Percentiles rank a stretch among this genome's conserved stretches.
Conservation (phyloP, 306 rosid genomes). For the Pyrus betulifolia region DNA sequence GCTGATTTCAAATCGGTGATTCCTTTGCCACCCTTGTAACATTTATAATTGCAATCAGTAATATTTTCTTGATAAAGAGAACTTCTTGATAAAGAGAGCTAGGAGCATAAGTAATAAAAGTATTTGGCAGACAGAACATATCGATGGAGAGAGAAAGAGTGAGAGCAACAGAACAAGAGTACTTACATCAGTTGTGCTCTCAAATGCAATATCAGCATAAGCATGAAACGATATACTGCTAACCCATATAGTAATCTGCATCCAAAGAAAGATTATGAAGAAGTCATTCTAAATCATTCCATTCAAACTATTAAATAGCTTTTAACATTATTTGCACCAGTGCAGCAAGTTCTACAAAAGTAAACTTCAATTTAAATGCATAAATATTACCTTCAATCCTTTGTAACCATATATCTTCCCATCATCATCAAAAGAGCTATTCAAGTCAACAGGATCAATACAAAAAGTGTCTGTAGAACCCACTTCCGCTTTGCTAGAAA, state of each 20-base stretch:
- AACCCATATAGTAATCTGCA: constrained; percentile 81
- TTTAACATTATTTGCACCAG: background rate
- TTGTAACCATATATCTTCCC: constrained; percentile 83
- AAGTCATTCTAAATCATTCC: background rate
- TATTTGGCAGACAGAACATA: background rate
- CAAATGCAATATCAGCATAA: constrained; percentile 57
- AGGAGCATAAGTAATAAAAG: background rate
- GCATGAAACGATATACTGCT: constrained; percentile 73
- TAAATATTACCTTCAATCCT: constrained; percentile 58
- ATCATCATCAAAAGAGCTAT: constrained; percentile 55
- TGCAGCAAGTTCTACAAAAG: background rate
- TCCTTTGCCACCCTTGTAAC: constrained; percentile 82
- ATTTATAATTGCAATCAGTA: constrained; percentile 14
- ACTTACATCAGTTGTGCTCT: constrained; percentile 78
- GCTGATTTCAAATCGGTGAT: constrained; percentile 65
- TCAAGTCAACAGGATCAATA: constrained; percentile 65
- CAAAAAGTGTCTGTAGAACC: constrained; percentile 33
- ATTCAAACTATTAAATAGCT: background rate
- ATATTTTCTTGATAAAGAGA: background rate
- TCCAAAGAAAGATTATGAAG: background rate
- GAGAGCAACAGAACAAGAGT: background rate
- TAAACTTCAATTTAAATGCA: background rate
- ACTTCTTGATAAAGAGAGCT: background rate
- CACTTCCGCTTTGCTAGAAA: constrained; percentile 67
- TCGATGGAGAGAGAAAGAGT: background rate